Evolutionary conservation across 73 alveolate species (phyloP), one percentile per base, ranked within the genome.

Genomic region (Tetrahymena borealis): DNA sequence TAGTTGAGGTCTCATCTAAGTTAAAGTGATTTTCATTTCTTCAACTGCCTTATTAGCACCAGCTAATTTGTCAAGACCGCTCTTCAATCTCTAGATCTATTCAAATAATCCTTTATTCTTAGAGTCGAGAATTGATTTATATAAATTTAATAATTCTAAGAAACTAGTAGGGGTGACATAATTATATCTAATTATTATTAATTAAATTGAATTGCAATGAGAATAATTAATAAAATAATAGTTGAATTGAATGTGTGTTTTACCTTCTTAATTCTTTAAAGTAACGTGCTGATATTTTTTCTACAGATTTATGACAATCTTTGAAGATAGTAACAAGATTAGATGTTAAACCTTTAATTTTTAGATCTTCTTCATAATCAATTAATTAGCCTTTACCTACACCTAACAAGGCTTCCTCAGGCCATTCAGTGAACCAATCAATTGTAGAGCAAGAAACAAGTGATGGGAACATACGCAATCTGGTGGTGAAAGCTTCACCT

Each of bases 401-500:
- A 91, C 97, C 98, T 11, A 94, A 77, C 78, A 97, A 92, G 9
- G 99, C 99, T 91, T 97, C 99, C 90, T 97, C 99, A 13, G 99
- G 99, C 99, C 99, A 97, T 90, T 98, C 99, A 37, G 99, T 96
- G 95, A 98, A 98, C 99, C 99, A 98, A 96, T 98, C 99, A 33
- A 98, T 97, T 42, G 99, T 98, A 93, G 99, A 98, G 90, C 99
- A 98, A 91, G 97, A 97, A 32, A 98, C 99, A 35, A 98, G 97
- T 37, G 99, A 98, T 16, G 99, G 99, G 98, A 98, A 98, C 98
- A 97, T 98, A 96, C 99, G 98, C 78, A 98, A 96, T 94, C 99
- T 94, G 41, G 99, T 97, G 78, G 98, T 97, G 96, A 99, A 98
- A 40, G 98, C 98, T 91, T 99, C 99, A 60, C 99, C 99, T 6